Evolutionary conservation across 2,329 filamentous ascomycete species (phyloP), one percentile per base, ranked within the genome.

Genomic region (Colletotrichum horii): DNA sequence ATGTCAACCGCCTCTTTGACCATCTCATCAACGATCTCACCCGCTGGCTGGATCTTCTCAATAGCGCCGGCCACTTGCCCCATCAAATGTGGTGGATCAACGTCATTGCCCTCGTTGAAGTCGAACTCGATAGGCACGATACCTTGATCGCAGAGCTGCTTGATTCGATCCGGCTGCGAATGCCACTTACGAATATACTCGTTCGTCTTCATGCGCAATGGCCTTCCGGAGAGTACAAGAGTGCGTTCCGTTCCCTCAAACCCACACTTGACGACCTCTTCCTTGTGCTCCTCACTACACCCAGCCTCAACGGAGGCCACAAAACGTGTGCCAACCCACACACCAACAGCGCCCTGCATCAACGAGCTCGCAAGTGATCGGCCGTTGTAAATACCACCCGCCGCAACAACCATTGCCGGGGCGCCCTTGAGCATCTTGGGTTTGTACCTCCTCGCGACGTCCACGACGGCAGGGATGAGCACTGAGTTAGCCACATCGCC

Each of bases 281-380:
- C 88, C 87, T 98, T 98, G 85, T 98, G 96, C 87, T 93, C 87
- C 79, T 93, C 89, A 83, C 93, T 94, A 81, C 95, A 96, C 19
- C 93, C 93, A 1, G 96, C 96, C 87, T 98, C 96, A 38, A 88
- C 89, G 11, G 91, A 92, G 2, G 96, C 96, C 19, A 98, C 95
- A 84, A 98, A 98, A 24, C 96, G 89, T 76, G 96, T 98, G 32
- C 96, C 96, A 2, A 98, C 96, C 96, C 96, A 98, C 2, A 97
- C 96, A 14, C 95, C 96, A 5, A 90, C 89, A 2, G 96, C 96
- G 19, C 96, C 96, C 81, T 97, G 94, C 92, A 97, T 96, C 83
- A 98, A 87, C 76, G 92, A 93, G 74, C 92, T 92, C 1, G 96
- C 96, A 71, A 98, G 87, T 68, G 93, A 93, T 19, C 95, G 90